These are phyloP conservation scores for Sphaerobolus stellatus DNA, from an alignment of 1,284 basidiomycete species.

Conservation along the genomic window DNA sequence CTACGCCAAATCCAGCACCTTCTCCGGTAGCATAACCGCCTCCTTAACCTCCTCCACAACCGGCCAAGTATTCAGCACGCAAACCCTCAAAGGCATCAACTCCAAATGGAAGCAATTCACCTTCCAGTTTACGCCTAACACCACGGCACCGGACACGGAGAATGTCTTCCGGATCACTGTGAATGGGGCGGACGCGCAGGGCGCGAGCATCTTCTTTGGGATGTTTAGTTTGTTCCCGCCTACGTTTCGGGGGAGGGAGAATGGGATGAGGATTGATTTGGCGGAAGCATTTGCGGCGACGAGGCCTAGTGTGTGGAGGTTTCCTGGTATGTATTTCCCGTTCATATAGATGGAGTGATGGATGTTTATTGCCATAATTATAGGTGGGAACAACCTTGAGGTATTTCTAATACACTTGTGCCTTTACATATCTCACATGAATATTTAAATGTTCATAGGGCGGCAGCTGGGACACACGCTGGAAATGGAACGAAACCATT, in stretches of 20 bases:
- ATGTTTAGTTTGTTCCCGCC: constrained; percentile 71
- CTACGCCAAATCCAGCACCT: too few relatives aligned
- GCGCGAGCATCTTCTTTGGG: constrained; percentile 57
- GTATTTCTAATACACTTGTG: constrained; percentile 13
- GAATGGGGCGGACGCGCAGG: constrained; percentile 44
- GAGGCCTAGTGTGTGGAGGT: constrained; percentile 63
- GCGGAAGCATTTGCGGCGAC: constrained; percentile 60
- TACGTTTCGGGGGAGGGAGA: constrained; percentile 60
- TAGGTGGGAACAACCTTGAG: constrained; percentile 53
- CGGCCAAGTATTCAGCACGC: constrained; percentile 43
- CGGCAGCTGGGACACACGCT: too few relatives aligned
- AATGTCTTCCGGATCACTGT: constrained; percentile 56
- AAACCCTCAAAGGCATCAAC: constrained; percentile 39
- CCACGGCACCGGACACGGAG: constrained; percentile 38
- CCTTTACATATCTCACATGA: not conserved
- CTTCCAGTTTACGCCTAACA: constrained; percentile 44
- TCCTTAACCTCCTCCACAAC: constrained; percentile 43
- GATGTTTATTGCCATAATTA: not conserved
- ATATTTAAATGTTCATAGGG: too few relatives aligned
- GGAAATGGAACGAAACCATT: too few relatives aligned
- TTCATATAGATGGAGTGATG: not conserved
- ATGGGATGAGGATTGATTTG: constrained; percentile 65
- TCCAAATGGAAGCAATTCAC: constrained; percentile 53
- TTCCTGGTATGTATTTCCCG: constrained; percentile 44
- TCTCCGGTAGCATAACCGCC: constrained; percentile 44